A percentile compares a stretch with the other conserved stretches of the same genome.
These are phyloP conservation scores for Sanghuangporus baumii DNA, from an alignment of 1,284 basidiomycete genomes.

Conservation along the genomic window DNA sequence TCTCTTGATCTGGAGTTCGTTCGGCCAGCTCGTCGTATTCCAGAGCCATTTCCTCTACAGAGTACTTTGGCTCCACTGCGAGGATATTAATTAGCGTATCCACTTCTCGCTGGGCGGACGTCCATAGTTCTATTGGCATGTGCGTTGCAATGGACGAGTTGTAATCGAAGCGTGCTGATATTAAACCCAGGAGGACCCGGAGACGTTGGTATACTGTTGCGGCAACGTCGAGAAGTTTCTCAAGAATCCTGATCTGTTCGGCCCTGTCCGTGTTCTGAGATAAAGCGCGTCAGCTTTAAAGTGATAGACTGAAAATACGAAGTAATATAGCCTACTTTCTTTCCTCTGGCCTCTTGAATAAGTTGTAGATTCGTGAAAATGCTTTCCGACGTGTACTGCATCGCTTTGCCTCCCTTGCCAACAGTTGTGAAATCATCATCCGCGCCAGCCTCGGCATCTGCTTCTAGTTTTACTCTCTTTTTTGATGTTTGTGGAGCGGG, in stretches of 20 bases:
- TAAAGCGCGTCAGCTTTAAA: constrained; percentile 14
- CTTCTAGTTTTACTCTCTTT: constrained; percentile 37
- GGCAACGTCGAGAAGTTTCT: constrained; percentile 84
- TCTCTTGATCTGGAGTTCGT: constrained; percentile 72
- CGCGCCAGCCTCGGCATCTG: constrained; percentile 33
- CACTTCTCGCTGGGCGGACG: constrained; percentile 81
- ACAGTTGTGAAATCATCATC: constrained; percentile 87
- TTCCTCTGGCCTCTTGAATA: constrained; percentile 92
- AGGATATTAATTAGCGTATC: constrained; percentile 84
- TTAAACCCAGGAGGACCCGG: constrained; percentile 88
- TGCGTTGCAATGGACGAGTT: constrained; percentile 82
- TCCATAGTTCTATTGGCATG: constrained; percentile 94
- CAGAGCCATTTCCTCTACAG: constrained; percentile 81
- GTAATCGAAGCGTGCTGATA: constrained; percentile 97
- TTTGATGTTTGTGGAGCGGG: constrained; percentile 30
- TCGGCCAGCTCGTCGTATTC: constrained; percentile 94
- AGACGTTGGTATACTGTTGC: constrained; percentile 90
- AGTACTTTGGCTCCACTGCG: constrained; percentile 65
- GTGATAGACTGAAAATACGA: background rate
- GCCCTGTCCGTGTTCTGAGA: constrained; percentile 89
- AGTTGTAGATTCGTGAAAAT: constrained; percentile 92
- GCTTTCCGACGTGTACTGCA: constrained; percentile 82
- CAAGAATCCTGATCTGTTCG: constrained; percentile 90
- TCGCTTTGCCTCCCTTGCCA: constrained; percentile 82
- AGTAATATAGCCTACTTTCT: constrained; percentile 63